phyloP scores from a whole-genome alignment of 306 rosid species.

The Corylus avellana region DNA sequence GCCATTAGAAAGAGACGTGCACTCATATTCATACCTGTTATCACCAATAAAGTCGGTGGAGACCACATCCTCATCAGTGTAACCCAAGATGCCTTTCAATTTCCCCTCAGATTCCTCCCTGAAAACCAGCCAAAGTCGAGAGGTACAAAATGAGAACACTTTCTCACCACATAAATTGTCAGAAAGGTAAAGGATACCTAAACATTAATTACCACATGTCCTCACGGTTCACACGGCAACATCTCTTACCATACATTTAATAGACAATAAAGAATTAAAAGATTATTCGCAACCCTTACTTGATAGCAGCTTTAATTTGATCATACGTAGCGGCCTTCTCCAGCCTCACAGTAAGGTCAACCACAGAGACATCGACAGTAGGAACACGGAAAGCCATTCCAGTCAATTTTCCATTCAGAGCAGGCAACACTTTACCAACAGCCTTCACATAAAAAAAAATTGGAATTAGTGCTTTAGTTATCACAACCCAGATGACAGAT shows the following conservation, averaged over 20 bases:
- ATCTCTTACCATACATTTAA: background rate
- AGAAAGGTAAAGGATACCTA: background rate
- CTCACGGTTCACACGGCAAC: background rate
- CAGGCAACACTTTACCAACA: slow-evolving; percentile 72
- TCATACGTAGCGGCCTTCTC: slow-evolving; percentile 57
- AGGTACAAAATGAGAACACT: background rate
- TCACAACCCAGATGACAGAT: background rate
- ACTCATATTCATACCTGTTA: slow-evolving; percentile 45
- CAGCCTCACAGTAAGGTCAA: slow-evolving; percentile 76
- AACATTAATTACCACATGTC: background rate
- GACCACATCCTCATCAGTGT: slow-evolving; percentile 72
- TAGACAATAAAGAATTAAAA: background rate
- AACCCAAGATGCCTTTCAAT: slow-evolving; percentile 78
- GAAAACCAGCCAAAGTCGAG: slow-evolving; percentile 5
- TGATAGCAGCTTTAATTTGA: slow-evolving; percentile 61
- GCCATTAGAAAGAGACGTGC: background rate
- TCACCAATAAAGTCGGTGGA: slow-evolving; percentile 72
- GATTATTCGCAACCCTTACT: slow-evolving; percentile 39
- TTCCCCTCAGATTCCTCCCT: slow-evolving; percentile 82
- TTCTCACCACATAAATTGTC: background rate
- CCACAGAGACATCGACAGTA: slow-evolving; percentile 74
- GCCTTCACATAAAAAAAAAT: slow-evolving; percentile 37
- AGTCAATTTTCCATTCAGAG: slow-evolving; percentile 74
- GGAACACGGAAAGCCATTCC: slow-evolving; percentile 90
- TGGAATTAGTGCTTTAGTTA: background rate